Evolutionary conservation across 176 grass and related monocot species (phyloP).

Genomic region (Oryza rufipogon): DNA sequence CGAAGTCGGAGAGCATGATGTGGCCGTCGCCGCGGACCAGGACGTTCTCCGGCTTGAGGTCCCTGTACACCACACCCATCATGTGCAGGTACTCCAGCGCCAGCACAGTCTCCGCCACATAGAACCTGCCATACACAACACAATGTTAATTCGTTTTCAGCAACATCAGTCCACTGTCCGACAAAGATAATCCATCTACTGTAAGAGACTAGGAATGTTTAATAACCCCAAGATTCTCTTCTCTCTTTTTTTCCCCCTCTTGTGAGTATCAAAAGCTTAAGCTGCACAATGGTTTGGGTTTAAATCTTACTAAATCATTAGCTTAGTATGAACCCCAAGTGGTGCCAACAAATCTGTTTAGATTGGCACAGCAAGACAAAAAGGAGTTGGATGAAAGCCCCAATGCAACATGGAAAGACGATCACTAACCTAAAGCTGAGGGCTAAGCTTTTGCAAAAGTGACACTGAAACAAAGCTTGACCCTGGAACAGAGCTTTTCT

Average conservation of each 20-base stretch:
- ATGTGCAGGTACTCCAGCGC: slow-evolving; percentile 96
- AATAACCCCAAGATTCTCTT: not conserved
- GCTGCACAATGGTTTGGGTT: slow-evolving; percentile 15
- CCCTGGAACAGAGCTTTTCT: slow-evolving; percentile 38
- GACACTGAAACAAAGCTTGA: slow-evolving; percentile 51
- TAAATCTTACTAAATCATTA: slow-evolving; percentile 36
- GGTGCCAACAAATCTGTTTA: slow-evolving; percentile 41
- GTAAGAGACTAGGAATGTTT: not conserved
- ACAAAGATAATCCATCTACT: not conserved
- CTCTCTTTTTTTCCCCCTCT: not conserved
- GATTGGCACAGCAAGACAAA: slow-evolving; percentile 45
- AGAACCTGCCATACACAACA: slow-evolving; percentile 64
- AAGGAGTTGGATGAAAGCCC: slow-evolving; percentile 30
- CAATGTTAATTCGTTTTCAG: slow-evolving; percentile 3
- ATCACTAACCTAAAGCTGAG: slow-evolving; percentile 36
- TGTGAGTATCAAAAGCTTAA: not conserved
- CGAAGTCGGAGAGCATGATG: slow-evolving; percentile 99
- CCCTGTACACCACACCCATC: slow-evolving; percentile 97
- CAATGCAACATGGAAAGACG: slow-evolving; percentile 44
- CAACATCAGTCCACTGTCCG: not conserved
- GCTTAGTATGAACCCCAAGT: slow-evolving; percentile 24
- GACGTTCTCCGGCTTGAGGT: slow-evolving; percentile 94
- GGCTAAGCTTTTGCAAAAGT: slow-evolving; percentile 47
- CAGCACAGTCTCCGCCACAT: slow-evolving; percentile 81
- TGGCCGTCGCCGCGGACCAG: slow-evolving; percentile 84